Evolutionary conservation across 2,329 filamentous ascomycete genomes (phyloP), one percentile per base, ranked within the genome.

Genomic region (Aspergillus brunneoviolaceus): DNA sequence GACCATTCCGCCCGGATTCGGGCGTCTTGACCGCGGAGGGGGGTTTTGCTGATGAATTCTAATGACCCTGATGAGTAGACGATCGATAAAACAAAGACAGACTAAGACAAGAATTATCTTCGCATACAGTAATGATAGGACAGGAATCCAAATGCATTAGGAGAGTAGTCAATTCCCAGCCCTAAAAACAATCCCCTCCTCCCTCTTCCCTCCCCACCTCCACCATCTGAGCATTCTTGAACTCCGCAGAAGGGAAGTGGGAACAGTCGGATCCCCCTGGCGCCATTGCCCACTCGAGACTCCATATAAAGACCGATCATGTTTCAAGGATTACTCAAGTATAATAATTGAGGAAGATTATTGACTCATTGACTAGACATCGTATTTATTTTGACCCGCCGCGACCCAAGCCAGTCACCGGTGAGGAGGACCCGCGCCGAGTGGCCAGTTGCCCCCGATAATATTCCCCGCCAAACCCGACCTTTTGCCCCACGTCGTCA

Each of bases 401-500:
- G 39, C 39, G 39, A 45, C 39, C 39, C n/a, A 45, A 45, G 39
- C 39, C 39, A 45, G 39, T 50, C 29, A 50, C 29, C 29, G 16
- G 29, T 31, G 35, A 47, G 51, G 47, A n/a, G 35, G 25, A 39
- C 14, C 14, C 14, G 39, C 39, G 14, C 39, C 39, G 39, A 45
- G 14, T 45, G 39, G 39, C 39, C 39, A 45, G 39, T 19, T n/a
- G 39, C 39, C 39, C 39, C 39, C 53, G 47, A 27, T 29, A 31
- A 29, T 31, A 33, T 23, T 27, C 16, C 55, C 21, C 35, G 29
- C 56, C 51, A 21, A 52, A 31, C 47, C 27, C 49, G 21, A 42
- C 53, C 54, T 48, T 48, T 19, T 45, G 50, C 50, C 55, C 47
- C 58, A 58, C 61, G 53, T 61, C 51, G 35, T 49, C 39, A 29